phyloP scores from a whole-genome alignment of 2,329 filamentous ascomycete genomes.

The Cercospora zeae-maydis region DNA sequence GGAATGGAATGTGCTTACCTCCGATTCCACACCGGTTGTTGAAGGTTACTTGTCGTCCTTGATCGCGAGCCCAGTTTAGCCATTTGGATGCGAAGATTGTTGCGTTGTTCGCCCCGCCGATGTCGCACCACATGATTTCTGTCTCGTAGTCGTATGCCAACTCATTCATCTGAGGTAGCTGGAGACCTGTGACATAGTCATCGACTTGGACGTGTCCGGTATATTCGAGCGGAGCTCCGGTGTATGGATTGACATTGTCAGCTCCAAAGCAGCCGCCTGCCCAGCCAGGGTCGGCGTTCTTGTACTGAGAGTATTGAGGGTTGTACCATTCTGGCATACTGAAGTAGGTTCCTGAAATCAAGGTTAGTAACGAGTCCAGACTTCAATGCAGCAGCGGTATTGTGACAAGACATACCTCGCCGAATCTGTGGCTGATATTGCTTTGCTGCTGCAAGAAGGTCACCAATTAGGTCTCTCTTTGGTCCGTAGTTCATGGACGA shows the following conservation, averaged over 20 bases:
- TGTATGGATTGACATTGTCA: constrained; percentile 25
- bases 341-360: constrained; percentile 44
- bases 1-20: neutral
- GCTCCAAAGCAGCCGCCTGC: constrained; percentile 5
- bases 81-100: constrained; percentile 36
- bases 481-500: constrained; percentile 44
- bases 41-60: constrained; percentile 13
- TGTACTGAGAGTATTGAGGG: constrained; percentile 45
- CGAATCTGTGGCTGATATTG: constrained; percentile 43
- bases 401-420: constrained; percentile 21
- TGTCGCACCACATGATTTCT: constrained; percentile 53
- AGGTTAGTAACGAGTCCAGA: neutral
- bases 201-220: constrained; percentile 32
- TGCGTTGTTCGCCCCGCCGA: constrained; percentile 35
- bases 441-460: constrained; percentile 46
- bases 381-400: neutral
- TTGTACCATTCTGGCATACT: constrained; percentile 52
- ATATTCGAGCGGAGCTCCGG: constrained; percentile 42
- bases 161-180: constrained; percentile 48
- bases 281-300: constrained; percentile 5
- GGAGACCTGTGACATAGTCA: constrained; percentile 46
- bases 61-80: constrained; percentile 41
- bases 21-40: constrained; percentile 8
- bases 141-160: constrained; percentile 45
- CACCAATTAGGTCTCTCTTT: constrained; percentile 41